These are phyloP conservation scores for Pestalotiopsis sp. DNA, from an alignment of 2,329 filamentous ascomycete species.

Conservation along the genomic window DNA sequence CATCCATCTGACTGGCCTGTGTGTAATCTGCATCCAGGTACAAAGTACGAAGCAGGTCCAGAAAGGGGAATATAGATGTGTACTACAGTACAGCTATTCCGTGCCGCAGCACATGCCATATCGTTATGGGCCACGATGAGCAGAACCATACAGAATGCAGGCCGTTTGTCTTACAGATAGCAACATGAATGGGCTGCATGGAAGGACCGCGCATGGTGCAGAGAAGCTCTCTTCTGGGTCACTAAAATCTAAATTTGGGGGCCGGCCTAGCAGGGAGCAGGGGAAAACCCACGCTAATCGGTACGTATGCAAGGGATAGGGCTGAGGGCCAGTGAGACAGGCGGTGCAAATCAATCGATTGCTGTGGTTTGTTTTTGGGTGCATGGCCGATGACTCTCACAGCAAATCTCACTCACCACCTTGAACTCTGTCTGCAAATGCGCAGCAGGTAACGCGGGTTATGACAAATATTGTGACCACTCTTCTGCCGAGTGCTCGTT, in stretches of 20 bases:
- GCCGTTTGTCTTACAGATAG: not conserved
- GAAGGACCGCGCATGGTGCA: constrained; percentile 3
- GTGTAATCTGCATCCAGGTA: not conserved
- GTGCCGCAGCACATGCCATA: not conserved
- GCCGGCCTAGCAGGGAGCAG: not conserved
- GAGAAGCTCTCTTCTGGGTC: not conserved
- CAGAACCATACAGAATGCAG: too few relatives aligned
- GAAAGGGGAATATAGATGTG: not conserved
- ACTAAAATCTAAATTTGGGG: constrained; percentile 13
- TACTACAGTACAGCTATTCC: not conserved
- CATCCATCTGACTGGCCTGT: not conserved
- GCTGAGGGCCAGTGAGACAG: constrained; percentile 8
- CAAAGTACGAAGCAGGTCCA: not conserved
- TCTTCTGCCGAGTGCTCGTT: not conserved
- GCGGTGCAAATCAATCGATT: not conserved
- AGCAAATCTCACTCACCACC: not conserved
- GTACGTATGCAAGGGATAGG: not conserved
- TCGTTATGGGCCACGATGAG: not conserved
- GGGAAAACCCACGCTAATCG: too few relatives aligned
- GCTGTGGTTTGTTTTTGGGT: not conserved
- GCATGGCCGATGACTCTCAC: not conserved
- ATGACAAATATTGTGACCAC: not conserved
- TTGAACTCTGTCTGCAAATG: not conserved
- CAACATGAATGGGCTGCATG: not conserved
- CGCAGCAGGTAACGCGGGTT: not conserved